These are phyloP conservation scores for Penicillium sp. DNA, from an alignment of 2,329 filamentous ascomycete species.

Conservation along the genomic window DNA sequence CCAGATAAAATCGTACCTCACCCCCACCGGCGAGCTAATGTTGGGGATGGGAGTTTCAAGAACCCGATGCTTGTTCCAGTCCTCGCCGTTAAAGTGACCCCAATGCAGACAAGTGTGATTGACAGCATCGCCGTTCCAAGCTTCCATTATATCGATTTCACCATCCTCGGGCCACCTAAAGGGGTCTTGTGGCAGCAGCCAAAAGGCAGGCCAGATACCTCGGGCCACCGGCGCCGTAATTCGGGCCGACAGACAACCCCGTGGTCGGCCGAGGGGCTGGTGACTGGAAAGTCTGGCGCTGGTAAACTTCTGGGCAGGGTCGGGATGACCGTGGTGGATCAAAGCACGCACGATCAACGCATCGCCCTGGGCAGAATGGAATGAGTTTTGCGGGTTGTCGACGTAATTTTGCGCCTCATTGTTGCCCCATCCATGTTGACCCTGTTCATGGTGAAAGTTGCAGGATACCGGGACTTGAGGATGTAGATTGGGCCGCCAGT, in stretches of 20 bases:
- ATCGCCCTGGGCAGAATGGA: slow-evolving; percentile 21
- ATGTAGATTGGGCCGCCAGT: slow-evolving; percentile 21
- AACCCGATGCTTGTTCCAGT: slow-evolving; percentile 24
- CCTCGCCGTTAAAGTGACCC: slow-evolving; percentile 22
- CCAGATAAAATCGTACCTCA: slow-evolving; percentile 23
- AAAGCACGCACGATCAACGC: slow-evolving; percentile 21
- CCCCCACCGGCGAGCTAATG: slow-evolving; percentile 18
- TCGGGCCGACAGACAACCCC: slow-evolving; percentile 22
- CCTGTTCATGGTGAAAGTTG: slow-evolving; percentile 21
- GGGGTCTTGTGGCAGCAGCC: slow-evolving; percentile 26
- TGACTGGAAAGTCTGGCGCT: slow-evolving; percentile 22
- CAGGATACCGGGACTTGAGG: slow-evolving; percentile 17
- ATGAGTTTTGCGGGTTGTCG: slow-evolving; percentile 22
- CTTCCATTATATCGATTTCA: slow-evolving; percentile 23
- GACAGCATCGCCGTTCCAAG: slow-evolving; percentile 23
- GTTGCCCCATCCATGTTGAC: slow-evolving; percentile 24
- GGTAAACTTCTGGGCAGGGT: slow-evolving; percentile 20
- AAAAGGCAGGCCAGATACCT: slow-evolving; percentile 25
- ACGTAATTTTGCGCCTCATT: slow-evolving; percentile 22
- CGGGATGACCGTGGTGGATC: slow-evolving; percentile 21
- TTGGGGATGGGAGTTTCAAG: slow-evolving; percentile 22
- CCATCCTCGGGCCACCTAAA: slow-evolving; percentile 25
- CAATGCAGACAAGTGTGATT: slow-evolving; percentile 24
- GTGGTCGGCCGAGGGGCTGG: slow-evolving; percentile 20
- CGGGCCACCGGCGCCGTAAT: slow-evolving; percentile 20